Evolutionary conservation across 345 rosid genomes (phyloP), one percentile per base, ranked within the genome.

Genomic region (Conringia planisiliqua): DNA sequence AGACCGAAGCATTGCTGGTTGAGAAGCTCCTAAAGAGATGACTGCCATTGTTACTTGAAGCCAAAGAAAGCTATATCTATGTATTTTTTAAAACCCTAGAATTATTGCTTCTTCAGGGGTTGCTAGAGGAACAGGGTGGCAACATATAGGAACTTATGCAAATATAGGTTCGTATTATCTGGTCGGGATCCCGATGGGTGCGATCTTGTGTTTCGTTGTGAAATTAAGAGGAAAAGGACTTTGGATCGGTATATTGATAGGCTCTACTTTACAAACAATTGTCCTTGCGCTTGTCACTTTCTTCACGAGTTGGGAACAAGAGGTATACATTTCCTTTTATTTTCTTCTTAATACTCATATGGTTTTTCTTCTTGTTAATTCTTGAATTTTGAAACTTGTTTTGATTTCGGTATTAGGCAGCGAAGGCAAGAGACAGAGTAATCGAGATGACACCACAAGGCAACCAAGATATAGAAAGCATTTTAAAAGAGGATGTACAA

Each of bases 71-170:
- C 16, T 54, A 35, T 0, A 47, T 64, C 5, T 47, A 17, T 47
- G 24, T 47, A 7, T 47, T 47, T 7, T 47, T 16, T 47, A 0
- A 22, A 74, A 56, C 52, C 18, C 22, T 38, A 58, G 7, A 38
- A 27, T 35, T 44, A 12, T 30, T 27, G 24, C n/a, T 72, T 38
- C 9, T 44, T 52, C 71, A 85, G 96, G 93, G 30, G 68, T 86
- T 29, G 90, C 88, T 2, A 87, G 93, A 73, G 96, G 93, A 52
- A 35, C 82, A 33, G 90, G 96, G 3, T 82, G 91, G 91, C 93
- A 90, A 75, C 65, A 82, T 36, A 78, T 82, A 18, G 93, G 88
- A 58, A 91, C 85, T 1, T 87, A 80, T 46, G 72, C 87, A 14
- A 90, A 87, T 60, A 76, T 88, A 4, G 93, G 83, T 16, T 87